Conservation (phyloP, 2,329 filamentous ascomycete species). For the Colletotrichum godetiae region DNA sequence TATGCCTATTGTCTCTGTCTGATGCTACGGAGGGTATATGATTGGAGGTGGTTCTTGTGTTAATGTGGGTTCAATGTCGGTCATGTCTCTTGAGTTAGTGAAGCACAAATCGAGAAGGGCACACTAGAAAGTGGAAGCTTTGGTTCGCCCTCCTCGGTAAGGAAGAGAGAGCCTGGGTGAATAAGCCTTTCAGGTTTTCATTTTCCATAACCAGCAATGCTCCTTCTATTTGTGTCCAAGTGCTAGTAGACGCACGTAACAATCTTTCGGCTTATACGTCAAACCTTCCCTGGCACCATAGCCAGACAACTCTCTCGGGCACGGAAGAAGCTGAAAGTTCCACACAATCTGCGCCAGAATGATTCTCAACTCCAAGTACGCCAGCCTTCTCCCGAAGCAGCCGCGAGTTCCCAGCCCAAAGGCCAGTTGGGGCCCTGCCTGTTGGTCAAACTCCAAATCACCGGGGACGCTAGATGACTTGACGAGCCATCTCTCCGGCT, state of each 20-base stretch:
- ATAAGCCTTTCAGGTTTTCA: too few species aligned
- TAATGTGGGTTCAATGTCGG: too few species aligned
- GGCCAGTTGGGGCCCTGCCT: slow-evolving; percentile 48
- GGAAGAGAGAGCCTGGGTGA: too few species aligned
- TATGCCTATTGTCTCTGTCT: too few species aligned
- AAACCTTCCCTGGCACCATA: slow-evolving; percentile 32
- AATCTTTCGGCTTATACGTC: slow-evolving; percentile 32
- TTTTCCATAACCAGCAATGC: too few species aligned
- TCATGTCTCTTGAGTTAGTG: too few species aligned
- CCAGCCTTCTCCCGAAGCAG: slow-evolving; percentile 52
- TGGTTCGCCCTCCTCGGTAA: too few species aligned
- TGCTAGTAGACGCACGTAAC: slow-evolving; percentile 27
- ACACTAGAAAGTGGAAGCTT: too few species aligned
- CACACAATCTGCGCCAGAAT: slow-evolving; percentile 50
- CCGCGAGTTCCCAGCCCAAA: slow-evolving; percentile 51
- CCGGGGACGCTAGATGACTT: slow-evolving; percentile 20
- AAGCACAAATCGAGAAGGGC: too few species aligned
- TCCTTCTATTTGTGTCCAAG: not conserved
- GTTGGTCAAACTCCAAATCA: slow-evolving; percentile 42
- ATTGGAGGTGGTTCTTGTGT: too few species aligned
- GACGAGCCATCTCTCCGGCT: slow-evolving; percentile 52
- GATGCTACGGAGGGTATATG: too few species aligned
- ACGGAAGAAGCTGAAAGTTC: slow-evolving; percentile 50
- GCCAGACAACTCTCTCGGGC: slow-evolving; percentile 37
- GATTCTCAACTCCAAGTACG: slow-evolving; percentile 49